Conservation (phyloP, 768 basidiomycete species). For the Panus rudis region DNA sequence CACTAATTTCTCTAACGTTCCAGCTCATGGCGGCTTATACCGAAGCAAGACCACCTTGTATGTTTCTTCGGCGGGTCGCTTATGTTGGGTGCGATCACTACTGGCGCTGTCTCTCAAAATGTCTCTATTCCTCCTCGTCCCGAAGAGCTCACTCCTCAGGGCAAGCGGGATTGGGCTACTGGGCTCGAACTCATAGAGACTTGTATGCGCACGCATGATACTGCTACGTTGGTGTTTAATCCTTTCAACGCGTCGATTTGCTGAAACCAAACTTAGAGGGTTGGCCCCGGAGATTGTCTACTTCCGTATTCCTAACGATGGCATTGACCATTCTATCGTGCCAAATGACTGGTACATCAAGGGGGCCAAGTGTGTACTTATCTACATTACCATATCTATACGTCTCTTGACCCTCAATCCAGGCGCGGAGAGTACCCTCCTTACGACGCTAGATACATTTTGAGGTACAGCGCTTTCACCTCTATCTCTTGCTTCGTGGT, state of each 20-base stretch:
- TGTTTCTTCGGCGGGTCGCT: conserved; percentile 93
- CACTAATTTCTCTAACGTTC: background rate
- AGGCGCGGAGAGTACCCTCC: conserved; percentile 27
- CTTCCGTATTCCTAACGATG: conserved; percentile 63
- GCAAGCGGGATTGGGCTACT: conserved; percentile 73
- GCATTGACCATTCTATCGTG: conserved; percentile 35
- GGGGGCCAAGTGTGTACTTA: conserved; percentile 49
- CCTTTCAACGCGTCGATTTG: background rate
- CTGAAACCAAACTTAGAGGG: conserved; percentile 41
- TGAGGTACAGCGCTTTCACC: conserved; percentile 43
- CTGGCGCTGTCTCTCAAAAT: conserved; percentile 43
- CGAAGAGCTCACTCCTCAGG: conserved; percentile 53
- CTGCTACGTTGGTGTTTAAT: conserved; percentile 55
- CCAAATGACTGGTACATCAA: conserved; percentile 90
- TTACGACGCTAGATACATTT: conserved; percentile 89
- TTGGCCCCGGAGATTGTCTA: conserved; percentile 87
- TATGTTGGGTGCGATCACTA: conserved; percentile 77
- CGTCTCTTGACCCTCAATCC: background rate
- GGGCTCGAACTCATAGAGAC: conserved; percentile 80
- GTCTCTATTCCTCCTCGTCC: conserved; percentile 64
- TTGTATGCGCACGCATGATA: conserved; percentile 82
- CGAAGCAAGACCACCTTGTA: conserved; percentile 93
- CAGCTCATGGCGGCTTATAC: conserved; percentile 67
- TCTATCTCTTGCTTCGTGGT: background rate
- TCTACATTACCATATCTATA: background rate